These are phyloP conservation scores for Emiliania huxleyi DNA, from an alignment of 78 protist genomes.

Conservation along the genomic window DNA sequence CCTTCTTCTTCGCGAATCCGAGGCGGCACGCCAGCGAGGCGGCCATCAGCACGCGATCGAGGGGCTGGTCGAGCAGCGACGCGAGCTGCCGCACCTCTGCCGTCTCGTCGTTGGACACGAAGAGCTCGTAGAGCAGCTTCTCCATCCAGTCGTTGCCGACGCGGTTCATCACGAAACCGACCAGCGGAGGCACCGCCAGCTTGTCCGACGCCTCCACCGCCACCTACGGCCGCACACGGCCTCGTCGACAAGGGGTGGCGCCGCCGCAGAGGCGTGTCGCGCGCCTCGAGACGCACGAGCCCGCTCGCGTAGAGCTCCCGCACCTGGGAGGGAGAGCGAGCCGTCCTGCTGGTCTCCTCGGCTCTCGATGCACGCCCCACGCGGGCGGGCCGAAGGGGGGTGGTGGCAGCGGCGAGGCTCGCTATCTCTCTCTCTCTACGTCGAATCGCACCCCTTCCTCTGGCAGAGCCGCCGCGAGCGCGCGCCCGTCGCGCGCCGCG, in stretches of 20 bases:
- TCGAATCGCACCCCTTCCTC: background rate
- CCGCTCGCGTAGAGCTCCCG: background rate
- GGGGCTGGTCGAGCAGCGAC: constrained; percentile 11
- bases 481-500: background rate
- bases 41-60: constrained; percentile 61
- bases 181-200: constrained; percentile 81
- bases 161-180: constrained; percentile 92
- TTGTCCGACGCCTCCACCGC: constrained; percentile 48
- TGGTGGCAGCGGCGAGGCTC: too few species aligned
- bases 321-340: too few species aligned
- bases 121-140: constrained; percentile 81
- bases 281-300: background rate
- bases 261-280: background rate
- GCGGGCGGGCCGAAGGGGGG: too few species aligned
- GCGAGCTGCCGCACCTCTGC: constrained; percentile 69
- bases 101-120: constrained; percentile 88
- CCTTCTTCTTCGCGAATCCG: constrained; percentile 75
- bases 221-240: too few species aligned
- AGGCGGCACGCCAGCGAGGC: constrained; percentile 76
- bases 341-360: too few species aligned
- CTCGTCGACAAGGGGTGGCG: constrained; percentile 28
- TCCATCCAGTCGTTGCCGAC: constrained; percentile 78
- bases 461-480: background rate
- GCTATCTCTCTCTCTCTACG: too few species aligned
- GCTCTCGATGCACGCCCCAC: too few species aligned